Conservation (phyloP, 257 asterid species). For the Thymus quinquecostatus region DNA sequence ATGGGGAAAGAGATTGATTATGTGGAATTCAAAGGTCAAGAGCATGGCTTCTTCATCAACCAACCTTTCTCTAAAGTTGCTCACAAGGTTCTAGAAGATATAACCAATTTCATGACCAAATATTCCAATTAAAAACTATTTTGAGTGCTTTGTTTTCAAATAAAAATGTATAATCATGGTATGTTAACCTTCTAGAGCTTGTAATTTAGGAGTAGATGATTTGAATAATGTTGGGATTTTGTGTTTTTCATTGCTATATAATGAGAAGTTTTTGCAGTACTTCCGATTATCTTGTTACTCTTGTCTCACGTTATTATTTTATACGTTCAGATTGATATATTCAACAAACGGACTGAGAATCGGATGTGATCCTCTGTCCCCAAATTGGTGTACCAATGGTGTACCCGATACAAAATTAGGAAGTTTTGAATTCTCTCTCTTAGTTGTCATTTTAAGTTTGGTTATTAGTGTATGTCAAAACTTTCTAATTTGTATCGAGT, state of each 20-base stretch:
- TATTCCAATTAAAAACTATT: conserved; percentile 21
- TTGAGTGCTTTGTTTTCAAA: background rate
- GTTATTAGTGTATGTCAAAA: too few species aligned
- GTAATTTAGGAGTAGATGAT: background rate
- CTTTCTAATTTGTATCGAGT: too few species aligned
- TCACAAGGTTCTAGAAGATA: conserved; percentile 39
- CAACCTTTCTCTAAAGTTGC: conserved; percentile 54
- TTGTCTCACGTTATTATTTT: too few species aligned
- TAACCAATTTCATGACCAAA: conserved; percentile 41
- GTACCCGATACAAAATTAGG: too few species aligned
- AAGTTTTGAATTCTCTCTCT: too few species aligned
- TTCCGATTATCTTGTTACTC: too few species aligned
- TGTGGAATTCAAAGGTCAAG: conserved; percentile 45
- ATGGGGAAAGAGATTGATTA: conserved; percentile 46
- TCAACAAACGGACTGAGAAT: too few species aligned
- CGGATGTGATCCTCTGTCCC: too few species aligned
- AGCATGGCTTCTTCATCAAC: conserved; percentile 63
- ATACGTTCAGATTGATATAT: too few species aligned
- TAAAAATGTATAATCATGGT: background rate
- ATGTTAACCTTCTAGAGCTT: background rate
- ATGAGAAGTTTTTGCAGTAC: too few species aligned
- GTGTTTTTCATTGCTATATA: background rate
- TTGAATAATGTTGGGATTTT: background rate
- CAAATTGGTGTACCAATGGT: too few species aligned
- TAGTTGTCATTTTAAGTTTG: too few species aligned